Conservation (phyloP, 768 basidiomycete genomes). For the Calocybe gangraenosa region DNA sequence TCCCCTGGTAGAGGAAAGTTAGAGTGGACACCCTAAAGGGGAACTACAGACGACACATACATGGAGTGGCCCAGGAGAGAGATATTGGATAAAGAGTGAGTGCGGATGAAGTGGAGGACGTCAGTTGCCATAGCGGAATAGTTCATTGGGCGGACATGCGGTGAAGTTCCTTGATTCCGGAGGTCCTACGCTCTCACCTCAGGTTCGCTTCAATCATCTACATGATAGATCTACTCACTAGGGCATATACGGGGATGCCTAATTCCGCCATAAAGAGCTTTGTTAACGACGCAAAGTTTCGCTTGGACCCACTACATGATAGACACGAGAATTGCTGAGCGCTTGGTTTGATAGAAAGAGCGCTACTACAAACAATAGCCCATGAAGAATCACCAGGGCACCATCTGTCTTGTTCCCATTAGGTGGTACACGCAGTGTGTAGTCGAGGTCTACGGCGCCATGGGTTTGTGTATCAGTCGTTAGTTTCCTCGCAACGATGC, state of each 20-base stretch:
- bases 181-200: conserved; percentile 35
- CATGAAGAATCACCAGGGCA: conserved; percentile 54
- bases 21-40: no score
- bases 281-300: conserved; percentile 78
- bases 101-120: conserved; percentile 60
- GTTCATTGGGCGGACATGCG: conserved; percentile 64
- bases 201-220: background rate
- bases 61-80: conserved; percentile 85
- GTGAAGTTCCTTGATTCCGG: conserved; percentile 79
- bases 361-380: conserved; percentile 45
- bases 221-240: conserved; percentile 30
- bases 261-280: conserved; percentile 63
- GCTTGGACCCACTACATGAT: conserved; percentile 64
- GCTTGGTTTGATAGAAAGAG: background rate
- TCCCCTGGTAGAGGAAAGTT: conserved; percentile 59
- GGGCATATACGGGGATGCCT: conserved; percentile 60
- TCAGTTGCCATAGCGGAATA: conserved; percentile 76
- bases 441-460: conserved; percentile 16
- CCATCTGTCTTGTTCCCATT: conserved; percentile 26
- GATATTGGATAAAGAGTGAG: conserved; percentile 49
- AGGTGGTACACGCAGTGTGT: conserved; percentile 12
- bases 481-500: background rate
- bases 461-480: background rate
- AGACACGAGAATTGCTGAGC: background rate
- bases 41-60: conserved; percentile 34